phyloP scores from a whole-genome alignment of 305 asterid species.

The Solanum hybrid region DNA sequence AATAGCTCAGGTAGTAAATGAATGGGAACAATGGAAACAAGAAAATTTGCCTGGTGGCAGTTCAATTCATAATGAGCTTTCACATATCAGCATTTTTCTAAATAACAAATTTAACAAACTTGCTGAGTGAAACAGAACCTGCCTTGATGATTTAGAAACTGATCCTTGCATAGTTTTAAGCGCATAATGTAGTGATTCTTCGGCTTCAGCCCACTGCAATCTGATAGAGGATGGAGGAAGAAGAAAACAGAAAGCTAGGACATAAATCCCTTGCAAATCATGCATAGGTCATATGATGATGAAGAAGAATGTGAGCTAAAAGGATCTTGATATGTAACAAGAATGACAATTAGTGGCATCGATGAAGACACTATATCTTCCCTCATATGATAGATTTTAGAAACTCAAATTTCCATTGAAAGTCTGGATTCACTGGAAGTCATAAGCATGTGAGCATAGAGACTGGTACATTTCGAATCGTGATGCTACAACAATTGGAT shows the following conservation, averaged over 20 bases:
- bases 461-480: not conserved
- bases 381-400: not conserved
- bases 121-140: not conserved
- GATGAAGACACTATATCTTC: not conserved
- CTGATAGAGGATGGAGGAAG: not conserved
- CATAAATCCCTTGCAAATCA: not conserved
- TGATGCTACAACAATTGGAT: not conserved
- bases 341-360: not conserved
- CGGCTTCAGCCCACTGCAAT: not conserved
- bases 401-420: not conserved
- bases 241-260: not conserved
- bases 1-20: not conserved
- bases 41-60: not conserved
- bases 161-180: not conserved
- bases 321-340: not conserved
- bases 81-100: not conserved
- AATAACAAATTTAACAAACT: not conserved
- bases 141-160: not conserved
- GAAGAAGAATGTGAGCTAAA: not conserved
- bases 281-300: not conserved
- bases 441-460: not conserved
- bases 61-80: not conserved
- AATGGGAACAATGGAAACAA: not conserved
- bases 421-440: not conserved
- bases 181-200: not conserved